phyloP scores from a whole-genome alignment of 345 rosid genomes.

The Eucalyptus sp. region DNA sequence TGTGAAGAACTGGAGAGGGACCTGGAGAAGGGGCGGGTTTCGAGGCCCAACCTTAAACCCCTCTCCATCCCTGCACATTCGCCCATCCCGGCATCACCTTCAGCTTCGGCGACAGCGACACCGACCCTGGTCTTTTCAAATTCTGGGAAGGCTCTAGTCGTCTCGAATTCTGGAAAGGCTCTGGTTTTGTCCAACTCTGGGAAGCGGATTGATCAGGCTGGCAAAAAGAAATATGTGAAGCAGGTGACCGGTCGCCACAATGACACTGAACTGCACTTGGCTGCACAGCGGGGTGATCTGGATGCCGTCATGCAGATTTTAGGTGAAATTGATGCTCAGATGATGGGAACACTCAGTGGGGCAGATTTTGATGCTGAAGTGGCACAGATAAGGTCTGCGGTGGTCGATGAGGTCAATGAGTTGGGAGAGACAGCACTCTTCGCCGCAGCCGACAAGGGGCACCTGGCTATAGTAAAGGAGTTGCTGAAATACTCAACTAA shows the following conservation, averaged over 20 bases:
- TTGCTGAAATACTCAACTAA: conserved; percentile 42
- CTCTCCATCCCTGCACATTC: conserved; percentile 1
- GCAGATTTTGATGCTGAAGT: conserved; percentile 83
- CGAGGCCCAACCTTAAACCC: not conserved
- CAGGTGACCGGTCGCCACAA: conserved; percentile 94
- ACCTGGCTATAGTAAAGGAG: conserved; percentile 63
- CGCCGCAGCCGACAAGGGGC: conserved; percentile 82
- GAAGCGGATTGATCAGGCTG: conserved; percentile 56
- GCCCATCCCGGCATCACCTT: conserved; percentile 8
- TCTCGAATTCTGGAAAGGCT: conserved; percentile 57
- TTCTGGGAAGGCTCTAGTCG: conserved; percentile 39
- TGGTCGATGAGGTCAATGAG: conserved; percentile 87
- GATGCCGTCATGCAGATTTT: conserved; percentile 51
- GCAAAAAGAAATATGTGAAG: conserved; percentile 78
- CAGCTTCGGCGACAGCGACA: conserved; percentile 21
- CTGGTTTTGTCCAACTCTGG: conserved; percentile 51
- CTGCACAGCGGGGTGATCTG: conserved; percentile 76
- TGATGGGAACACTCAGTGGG: conserved; percentile 44
- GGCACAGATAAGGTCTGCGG: conserved; percentile 50
- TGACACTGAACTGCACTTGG: conserved; percentile 92
- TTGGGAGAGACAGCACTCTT: conserved; percentile 89
- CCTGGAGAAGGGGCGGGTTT: conserved; percentile 16
- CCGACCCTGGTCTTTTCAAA: conserved; percentile 22
- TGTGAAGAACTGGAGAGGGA: conserved; percentile 18
- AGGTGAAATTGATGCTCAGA: conserved; percentile 66